Percentiles rank a stretch among this genome's conserved stretches.
Conservation (phyloP, 768 basidiomycete species). For the Suillus hirtellus region DNA sequence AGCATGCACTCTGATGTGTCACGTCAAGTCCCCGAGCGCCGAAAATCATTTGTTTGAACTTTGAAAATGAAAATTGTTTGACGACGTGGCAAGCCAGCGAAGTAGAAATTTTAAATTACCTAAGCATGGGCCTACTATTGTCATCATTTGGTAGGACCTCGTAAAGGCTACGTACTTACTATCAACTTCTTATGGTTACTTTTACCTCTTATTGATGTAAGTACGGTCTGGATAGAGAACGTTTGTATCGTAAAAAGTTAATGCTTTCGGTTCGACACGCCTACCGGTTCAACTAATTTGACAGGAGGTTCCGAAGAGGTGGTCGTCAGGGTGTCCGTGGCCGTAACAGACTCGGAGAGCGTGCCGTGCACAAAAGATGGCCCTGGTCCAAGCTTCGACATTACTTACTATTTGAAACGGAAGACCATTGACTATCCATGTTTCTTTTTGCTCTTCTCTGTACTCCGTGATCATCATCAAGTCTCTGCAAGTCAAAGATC, state of each 20-base stretch:
- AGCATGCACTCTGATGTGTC: neutral
- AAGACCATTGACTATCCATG: neutral
- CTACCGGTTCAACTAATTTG: neutral
- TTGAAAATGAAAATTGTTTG: neutral
- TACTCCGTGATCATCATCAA: neutral
- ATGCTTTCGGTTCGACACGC: constrained; percentile 6
- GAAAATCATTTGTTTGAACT: neutral
- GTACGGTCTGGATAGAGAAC: neutral
- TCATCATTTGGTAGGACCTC: too few species aligned
- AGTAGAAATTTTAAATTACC: neutral
- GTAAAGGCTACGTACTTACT: neutral
- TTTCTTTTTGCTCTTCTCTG: neutral
- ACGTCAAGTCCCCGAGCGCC: neutral
- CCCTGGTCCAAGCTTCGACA: constrained; percentile 3
- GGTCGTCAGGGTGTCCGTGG: constrained; percentile 13
- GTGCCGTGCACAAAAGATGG: constrained; percentile 1
- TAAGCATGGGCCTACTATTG: neutral
- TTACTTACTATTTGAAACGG: neutral
- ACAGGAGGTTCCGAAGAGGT: constrained; percentile 10
- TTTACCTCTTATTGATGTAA: neutral
- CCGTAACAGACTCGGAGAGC: neutral
- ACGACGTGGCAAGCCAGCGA: neutral
- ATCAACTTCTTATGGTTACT: neutral
- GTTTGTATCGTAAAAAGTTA: neutral
- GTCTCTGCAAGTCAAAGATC: neutral